Evolutionary conservation across 768 basidiomycete genomes (phyloP), one percentile per base, ranked within the genome.

Genomic region (Boletus tomentosulus): DNA sequence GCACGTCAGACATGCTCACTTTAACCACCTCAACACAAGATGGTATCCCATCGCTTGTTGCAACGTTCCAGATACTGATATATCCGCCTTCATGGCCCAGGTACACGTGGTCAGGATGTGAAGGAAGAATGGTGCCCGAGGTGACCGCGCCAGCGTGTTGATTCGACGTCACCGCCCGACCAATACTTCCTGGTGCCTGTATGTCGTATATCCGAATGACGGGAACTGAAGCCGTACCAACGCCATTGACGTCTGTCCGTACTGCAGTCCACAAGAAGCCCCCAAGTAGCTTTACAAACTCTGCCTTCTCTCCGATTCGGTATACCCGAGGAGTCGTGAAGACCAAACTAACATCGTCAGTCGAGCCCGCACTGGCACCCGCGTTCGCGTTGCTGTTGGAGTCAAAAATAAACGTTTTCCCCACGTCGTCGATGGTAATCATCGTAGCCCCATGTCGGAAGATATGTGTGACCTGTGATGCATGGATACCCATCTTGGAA

Each of bases 11-110:
- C 30, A 80, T 74, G 6, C 87, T 83, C 46, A 97, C 83, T 71
- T 89, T 92, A 63, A 92, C 74, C 25, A 89, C 86, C 57, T 89
- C 87, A 13, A 82, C 62, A 64, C 90, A 96, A 8, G 65, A 66
- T 1, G 88, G 87, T 42, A 77, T 73, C 38, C 80, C 82, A 55
- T 82, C 84, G 2, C 71, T 73, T 0, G 78, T 76, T 2, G 75
- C 73, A 10, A 82, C 57, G 24, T 71, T 61, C 94, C 97, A 99
- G n/a, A 95, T 74, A 2, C 86, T 87, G 57, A 98, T 77, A 63
- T 79, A 85, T 0, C 96, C 96, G 39, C 89, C 93, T 68, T 98
- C 95, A 62, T 99, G 96, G 0, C 89, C 93, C 33, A 99, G 74
- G 62, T 86, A 97, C 37, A 91, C 87, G 28, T 75, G 69, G 2